Evolutionary conservation across 352 stramenopile species (phyloP), one percentile per base, ranked within the genome.

Genomic region (Hyaloperonospora brassicae): DNA sequence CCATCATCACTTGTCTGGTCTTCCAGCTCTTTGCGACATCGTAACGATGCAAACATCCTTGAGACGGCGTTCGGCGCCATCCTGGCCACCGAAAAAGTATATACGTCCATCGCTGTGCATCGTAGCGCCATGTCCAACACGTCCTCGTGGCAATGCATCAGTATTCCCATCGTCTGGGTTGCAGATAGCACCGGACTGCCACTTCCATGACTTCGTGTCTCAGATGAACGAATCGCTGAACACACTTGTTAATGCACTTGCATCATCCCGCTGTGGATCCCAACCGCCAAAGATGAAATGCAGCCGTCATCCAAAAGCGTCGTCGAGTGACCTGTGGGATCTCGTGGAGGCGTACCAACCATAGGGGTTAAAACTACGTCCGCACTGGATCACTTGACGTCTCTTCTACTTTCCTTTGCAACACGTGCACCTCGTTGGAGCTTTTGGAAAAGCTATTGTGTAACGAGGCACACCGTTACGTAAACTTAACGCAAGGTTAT

Each of bases 271-370:
- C 72, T 96, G 93, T 1, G 89, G 89, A 59, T 98, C 90, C 93
- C 93, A 98, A 25, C 93, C 93, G 38, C 93, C 93, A 52, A 95
- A 94, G 52, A 98, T 73, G 97, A 64, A 24, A 97, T 85, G 54
- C 89, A 96, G 30, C 57, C 68, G 42, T 93, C 81, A 43, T 86
- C 76, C 50, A 97, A 54, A 34, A 97, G 70, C 27, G 86, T 92
- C 24, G 93, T 86, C 6, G 77, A 90, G 62, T 97, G 90, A 3
- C 90, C 93, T 10, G 93, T 97, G 40, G 89, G 75, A 13, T 81
- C 69, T 39, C 74, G 72, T 1, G 93, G 93, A 23, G 78, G 61
- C 1, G 66, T 60, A 2, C 93, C 93, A 25, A 72, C 72, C 5
- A 91, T 76, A 80, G 5, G 90, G 90, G n/a, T 44, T 97, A 73